Evolutionary conservation across 257 asterid genomes (phyloP), one percentile per base, ranked within the genome.

Genomic region (Voacanga thouarsii): DNA sequence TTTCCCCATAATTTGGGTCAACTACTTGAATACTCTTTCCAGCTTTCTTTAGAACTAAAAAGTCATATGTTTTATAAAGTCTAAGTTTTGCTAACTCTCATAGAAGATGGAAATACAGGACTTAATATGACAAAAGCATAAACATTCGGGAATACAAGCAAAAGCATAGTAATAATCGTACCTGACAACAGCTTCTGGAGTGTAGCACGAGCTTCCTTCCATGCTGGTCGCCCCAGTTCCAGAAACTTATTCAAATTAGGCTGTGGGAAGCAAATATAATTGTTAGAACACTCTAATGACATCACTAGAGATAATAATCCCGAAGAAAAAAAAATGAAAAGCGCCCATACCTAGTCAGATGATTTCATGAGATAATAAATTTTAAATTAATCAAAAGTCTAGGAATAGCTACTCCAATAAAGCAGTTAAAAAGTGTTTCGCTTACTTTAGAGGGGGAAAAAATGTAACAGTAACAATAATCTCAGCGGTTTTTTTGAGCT

Each of bases 191-290:
- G 88, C 91, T 87, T 96, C 83, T 92, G 98, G 80, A 96, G 80
- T 44, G 96, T 88, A 11, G 85, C 41, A 66, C 99, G 97, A 80
- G 98, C 98, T 88, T 96, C 99, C 84, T 87, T 96, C 99, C 97
- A 96, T 51, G 98, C 97, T n/a, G 95, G 90, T 49, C 91, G 88
- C 9, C 99, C 97, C 92, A 92, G 74, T 78, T 75, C 95, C 93
- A 92, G 77, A 80, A 96, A 93, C 80, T 89, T 90, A 71, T 93
- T 96, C 70, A 96, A 90, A 89, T 89, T 90, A 80, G 95, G 86
- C 98, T 89, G 94, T 33, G 9, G 14, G 0, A 56, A 21, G 63
- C 43, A 73, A 33, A 53, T 67, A 41, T 21, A 41, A 67, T 67
- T 19, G 21, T 41, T 6, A 67, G 7, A 67, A 67, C 12, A 67